Evolutionary conservation across 192 early-diverging fungal genomes (phyloP).

Genomic region (Gonapodya sp.): DNA sequence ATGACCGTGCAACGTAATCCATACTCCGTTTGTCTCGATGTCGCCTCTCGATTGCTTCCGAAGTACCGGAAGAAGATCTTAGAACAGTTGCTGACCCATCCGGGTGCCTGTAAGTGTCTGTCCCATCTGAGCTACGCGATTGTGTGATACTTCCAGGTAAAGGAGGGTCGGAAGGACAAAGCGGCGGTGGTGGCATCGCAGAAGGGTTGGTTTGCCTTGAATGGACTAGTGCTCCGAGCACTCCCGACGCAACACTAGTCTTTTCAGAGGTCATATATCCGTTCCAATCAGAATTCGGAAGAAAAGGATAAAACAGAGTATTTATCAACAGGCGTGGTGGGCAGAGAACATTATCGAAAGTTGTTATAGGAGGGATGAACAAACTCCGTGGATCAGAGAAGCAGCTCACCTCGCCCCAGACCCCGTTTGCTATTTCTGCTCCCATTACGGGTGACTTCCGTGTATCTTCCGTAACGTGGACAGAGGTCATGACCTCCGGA

Average conservation of each 20-base stretch:
- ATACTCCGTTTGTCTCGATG: slow-evolving; percentile 22
- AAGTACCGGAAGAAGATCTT: too few relatives aligned
- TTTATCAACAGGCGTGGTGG: too few relatives aligned
- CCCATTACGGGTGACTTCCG: background rate
- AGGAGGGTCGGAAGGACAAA: background rate
- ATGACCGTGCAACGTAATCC: slow-evolving; percentile 31
- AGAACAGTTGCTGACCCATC: too few relatives aligned
- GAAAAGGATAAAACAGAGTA: too few relatives aligned
- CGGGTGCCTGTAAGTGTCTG: background rate
- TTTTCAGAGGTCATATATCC: background rate
- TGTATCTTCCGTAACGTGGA: too few relatives aligned
- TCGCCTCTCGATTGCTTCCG: background rate
- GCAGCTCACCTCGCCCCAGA: background rate
- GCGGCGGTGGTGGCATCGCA: background rate
- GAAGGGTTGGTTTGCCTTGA: background rate
- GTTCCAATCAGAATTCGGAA: too few relatives aligned
- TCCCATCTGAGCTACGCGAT: background rate
- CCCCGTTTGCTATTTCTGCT: background rate
- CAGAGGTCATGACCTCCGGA: too few relatives aligned
- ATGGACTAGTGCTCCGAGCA: background rate
- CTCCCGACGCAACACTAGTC: background rate
- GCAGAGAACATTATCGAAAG: background rate
- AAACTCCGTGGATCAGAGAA: background rate
- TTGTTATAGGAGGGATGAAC: background rate
- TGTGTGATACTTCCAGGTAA: background rate